phyloP scores from a whole-genome alignment of 139 green algal genomes.

The Picochlorum sp. region DNA sequence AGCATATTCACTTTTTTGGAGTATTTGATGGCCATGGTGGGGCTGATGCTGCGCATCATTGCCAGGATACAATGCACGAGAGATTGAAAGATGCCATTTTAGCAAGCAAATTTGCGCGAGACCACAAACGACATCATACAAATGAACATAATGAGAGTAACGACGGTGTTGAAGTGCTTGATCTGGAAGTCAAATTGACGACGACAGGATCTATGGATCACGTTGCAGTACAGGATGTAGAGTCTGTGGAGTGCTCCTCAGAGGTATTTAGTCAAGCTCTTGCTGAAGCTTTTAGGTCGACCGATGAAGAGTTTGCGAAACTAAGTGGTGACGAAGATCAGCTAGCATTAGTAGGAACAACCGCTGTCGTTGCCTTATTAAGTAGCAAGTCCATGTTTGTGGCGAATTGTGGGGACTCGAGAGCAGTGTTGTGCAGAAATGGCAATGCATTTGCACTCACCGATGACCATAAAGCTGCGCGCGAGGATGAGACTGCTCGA shows the following conservation, averaged over 20 bases:
- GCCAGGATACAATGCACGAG: conserved; percentile 50
- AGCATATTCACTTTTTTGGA: conserved; percentile 69
- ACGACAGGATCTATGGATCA: background rate
- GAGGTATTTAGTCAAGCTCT: conserved; percentile 39
- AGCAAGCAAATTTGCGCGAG: conserved; percentile 9
- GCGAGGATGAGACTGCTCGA: conserved; percentile 60
- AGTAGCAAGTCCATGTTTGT: conserved; percentile 56
- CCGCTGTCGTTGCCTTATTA: conserved; percentile 73
- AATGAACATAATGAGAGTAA: background rate
- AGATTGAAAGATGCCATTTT: conserved; percentile 39
- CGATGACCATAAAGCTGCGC: conserved; percentile 63
- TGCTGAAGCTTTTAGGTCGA: conserved; percentile 39
- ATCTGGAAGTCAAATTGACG: background rate
- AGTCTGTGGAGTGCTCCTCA: conserved; percentile 9
- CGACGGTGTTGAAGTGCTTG: background rate
- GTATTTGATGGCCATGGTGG: conserved; percentile 79
- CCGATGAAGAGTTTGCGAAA: conserved; percentile 45
- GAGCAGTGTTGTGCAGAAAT: conserved; percentile 60
- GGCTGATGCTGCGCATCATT: conserved; percentile 56
- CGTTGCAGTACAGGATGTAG: background rate
- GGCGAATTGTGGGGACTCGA: conserved; percentile 75
- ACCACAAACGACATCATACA: background rate
- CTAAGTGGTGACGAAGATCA: conserved; percentile 28
- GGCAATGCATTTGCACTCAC: conserved; percentile 50
- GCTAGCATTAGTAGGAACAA: conserved; percentile 64